Conservation (phyloP, 331 rosid genomes). For the Prunus yedoensis region DNA sequence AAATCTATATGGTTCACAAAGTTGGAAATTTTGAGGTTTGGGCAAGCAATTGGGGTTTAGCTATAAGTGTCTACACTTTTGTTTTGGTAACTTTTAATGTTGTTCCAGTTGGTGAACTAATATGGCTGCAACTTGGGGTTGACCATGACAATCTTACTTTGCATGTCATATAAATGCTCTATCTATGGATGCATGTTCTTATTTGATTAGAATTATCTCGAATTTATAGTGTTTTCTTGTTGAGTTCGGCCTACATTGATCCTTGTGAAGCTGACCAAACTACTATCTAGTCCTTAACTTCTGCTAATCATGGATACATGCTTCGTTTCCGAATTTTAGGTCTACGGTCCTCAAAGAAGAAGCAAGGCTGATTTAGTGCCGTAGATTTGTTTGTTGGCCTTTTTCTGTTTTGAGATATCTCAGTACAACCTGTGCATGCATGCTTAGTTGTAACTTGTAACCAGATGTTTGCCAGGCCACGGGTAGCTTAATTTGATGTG, state of each 20-base stretch:
- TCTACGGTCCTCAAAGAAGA: background rate
- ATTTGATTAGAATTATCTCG: background rate
- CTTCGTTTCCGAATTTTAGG: background rate
- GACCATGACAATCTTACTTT: background rate
- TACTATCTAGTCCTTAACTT: background rate
- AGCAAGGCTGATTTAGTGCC: background rate
- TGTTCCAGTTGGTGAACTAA: too few relatives aligned
- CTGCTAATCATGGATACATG: background rate
- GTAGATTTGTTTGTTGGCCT: background rate
- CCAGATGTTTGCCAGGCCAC: background rate
- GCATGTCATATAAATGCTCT: background rate
- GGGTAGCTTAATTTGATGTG: background rate
- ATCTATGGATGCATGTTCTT: background rate
- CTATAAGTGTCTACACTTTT: background rate
- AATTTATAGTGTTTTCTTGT: too few relatives aligned
- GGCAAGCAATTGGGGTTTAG: background rate
- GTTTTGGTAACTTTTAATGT: too few relatives aligned
- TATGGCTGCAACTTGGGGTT: background rate
- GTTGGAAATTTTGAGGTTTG: background rate
- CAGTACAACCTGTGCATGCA: background rate
- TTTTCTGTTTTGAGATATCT: background rate
- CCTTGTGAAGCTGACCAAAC: background rate
- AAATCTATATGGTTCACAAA: background rate
- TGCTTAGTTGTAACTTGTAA: background rate
- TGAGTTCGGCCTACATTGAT: background rate